Evolutionary conservation across 2,329 filamentous ascomycete genomes (phyloP), one percentile per base, ranked within the genome.

Genomic region (Aspergillus felis): DNA sequence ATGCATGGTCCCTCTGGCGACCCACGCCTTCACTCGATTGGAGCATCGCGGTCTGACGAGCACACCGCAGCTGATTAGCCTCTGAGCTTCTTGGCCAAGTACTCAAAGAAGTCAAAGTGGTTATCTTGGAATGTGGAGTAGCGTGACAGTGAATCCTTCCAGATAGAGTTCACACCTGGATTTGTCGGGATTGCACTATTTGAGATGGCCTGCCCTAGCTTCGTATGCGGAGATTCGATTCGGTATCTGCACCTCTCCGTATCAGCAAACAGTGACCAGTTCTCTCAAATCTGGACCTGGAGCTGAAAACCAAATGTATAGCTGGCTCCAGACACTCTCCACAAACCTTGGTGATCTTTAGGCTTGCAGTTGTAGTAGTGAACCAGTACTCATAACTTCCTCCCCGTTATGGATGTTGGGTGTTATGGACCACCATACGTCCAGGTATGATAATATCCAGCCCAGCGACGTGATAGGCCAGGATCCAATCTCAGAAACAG

Each of bases 81-180:
- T 35, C 27, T 38, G 50, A 35, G 29, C 50, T n/a, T 51, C 50
- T 35, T n/a, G 5, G 32, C 27, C 22, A 20, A 14, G 1, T 7
- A 50, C 49, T n/a, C 22, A 14, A 35, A 24, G 12, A 22, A 8
- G 28, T 10, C 22, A 14, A 24, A 24, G 20, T 12, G 48, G 41
- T 35, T 35, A 27, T 17, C 20, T 22, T 28, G 46, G 50, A 47
- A 8, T 48, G 54, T 56, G 54, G 54, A 55, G 53, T 38, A 50
- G 22, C 41, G 32, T 29, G 46, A 24, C 38, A 56, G 50, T 20
- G 25, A 41, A 56, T 48, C 42, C 49, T 38, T 41, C 38, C 29
- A 48, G 54, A 56, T 56, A 53, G 49, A 56, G 49, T 56, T 56
- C 44, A 14, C 20, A 42, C 25, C 53, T 55, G 49, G 35, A 24